These are phyloP conservation scores for Candida odintsovae DNA, from an alignment of 805 yeast species.

Conservation along the genomic window DNA sequence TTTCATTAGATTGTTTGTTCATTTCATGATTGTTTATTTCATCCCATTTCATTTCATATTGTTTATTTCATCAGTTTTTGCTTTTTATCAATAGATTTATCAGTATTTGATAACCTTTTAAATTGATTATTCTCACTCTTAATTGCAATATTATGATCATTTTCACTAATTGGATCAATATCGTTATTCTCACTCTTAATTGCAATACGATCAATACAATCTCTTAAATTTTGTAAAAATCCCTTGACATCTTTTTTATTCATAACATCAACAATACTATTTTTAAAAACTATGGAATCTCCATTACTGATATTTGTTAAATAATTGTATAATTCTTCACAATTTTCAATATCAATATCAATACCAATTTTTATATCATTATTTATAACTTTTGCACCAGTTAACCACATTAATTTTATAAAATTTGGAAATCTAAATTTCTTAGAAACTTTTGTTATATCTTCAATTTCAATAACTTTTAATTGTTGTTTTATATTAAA, in stretches of 20 bases:
- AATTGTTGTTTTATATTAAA: conserved; percentile 54
- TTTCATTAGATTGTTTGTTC: too few relatives aligned
- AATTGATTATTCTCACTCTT: too few relatives aligned
- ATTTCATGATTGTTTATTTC: too few relatives aligned
- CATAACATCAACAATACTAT: conserved; percentile 1
- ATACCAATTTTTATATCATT: conserved; percentile 1
- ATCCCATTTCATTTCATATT: too few relatives aligned
- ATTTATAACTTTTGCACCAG: conserved; percentile 31
- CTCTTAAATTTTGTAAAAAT: neutral
- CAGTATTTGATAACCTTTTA: too few relatives aligned
- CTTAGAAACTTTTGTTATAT: conserved; percentile 62
- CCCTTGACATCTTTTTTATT: neutral
- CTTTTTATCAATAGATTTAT: too few relatives aligned
- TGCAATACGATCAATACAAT: neutral
- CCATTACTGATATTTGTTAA: neutral
- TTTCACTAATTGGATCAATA: too few relatives aligned
- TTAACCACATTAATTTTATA: conserved; percentile 61
- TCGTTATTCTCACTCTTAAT: too few relatives aligned
- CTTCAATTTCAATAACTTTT: conserved; percentile 56
- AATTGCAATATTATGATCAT: too few relatives aligned
- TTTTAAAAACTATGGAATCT: neutral
- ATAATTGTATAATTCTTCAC: conserved; percentile 2
- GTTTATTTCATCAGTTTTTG: neutral
- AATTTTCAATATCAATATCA: conserved; percentile 7
- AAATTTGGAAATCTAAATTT: conserved; percentile 78